Evolutionary conservation across 2,329 filamentous ascomycete species (phyloP), one percentile per base, ranked within the genome.

Genomic region (Cordyceps militaris): DNA sequence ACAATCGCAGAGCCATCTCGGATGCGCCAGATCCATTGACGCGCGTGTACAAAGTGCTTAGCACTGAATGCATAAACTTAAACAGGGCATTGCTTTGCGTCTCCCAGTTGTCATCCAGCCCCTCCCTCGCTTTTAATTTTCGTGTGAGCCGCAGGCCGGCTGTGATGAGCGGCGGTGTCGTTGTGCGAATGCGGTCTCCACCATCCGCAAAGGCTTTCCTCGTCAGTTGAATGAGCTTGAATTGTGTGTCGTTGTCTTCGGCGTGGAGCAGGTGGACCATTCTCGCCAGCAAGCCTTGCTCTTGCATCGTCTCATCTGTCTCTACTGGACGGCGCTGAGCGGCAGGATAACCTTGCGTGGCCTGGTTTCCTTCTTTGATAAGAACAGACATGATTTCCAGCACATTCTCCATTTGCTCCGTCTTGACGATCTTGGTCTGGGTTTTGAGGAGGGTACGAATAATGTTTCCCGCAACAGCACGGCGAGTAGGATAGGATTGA

Each of bases 241-340:
- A 94, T 70, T 99, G 94, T 0, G 88, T 95, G 65, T 96, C 91
- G 67, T 97, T 97, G 69, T 95, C 84, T 36, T 89, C 79, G 46
- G 85, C 88, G 58, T 90, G 80, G 54, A 99, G 83, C 57, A 97
- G 78, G 73, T 99, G 94, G 19, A 97, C 85, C 67, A 99, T 87
- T 65, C 94, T 83, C 36, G 94, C 94, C 56, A 99, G 79, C 91
- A 91, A 97, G 53, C 94, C 94, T 77, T 99, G 94, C 74, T 99
- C 94, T 73, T 99, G 93, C 67, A 97, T 85, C 0, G 93, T 97
- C 75, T 99, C 95, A 61, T 99, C 94, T 0, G 94, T 97, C 76
- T 99, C 95, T 48, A 81, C 70, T 0, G 76, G 83, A 61, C 91
- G 85, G 62, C 90, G 81, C 67, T 93, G 89, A 6, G 88, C 84